Evolutionary conservation across 2,329 filamentous ascomycete genomes (phyloP).

Genomic region (Zarea fungicola): DNA sequence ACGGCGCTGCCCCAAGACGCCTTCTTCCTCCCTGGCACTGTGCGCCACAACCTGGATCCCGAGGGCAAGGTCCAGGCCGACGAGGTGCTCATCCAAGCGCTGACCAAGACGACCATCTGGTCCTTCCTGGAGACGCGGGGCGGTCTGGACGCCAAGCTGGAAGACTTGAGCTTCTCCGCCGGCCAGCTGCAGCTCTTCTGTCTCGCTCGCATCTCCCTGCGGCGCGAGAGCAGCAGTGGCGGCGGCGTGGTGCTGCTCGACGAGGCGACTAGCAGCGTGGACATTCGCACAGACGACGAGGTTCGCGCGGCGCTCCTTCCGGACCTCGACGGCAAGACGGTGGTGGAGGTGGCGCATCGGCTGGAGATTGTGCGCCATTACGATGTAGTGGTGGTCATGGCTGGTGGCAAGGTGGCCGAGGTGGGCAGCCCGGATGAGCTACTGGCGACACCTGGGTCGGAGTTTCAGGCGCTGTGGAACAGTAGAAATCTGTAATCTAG

Average conservation of each 20-base stretch:
- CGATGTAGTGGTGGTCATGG: slow-evolving; percentile 25
- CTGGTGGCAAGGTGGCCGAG: slow-evolving; percentile 23
- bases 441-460: slow-evolving; percentile 16
- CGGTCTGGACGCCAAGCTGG: slow-evolving; percentile 32
- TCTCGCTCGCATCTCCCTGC: slow-evolving; percentile 40
- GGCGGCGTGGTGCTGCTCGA: slow-evolving; percentile 28
- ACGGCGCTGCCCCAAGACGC: slow-evolving; percentile 46
- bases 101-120: slow-evolving; percentile 40
- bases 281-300: slow-evolving; percentile 23
- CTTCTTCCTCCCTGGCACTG: slow-evolving; percentile 37
- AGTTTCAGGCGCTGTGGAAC: slow-evolving; percentile 20
- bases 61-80: slow-evolving; percentile 26
- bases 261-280: slow-evolving; percentile 29
- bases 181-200: slow-evolving; percentile 45
- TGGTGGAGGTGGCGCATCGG: slow-evolving; percentile 26
- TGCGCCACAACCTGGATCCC: slow-evolving; percentile 45
- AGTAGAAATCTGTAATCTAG: slow-evolving; percentile 11
- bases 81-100: slow-evolving; percentile 33
- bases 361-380: slow-evolving; percentile 23
- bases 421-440: slow-evolving; percentile 22
- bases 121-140: slow-evolving; percentile 30
- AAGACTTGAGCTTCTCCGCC: slow-evolving; percentile 30
- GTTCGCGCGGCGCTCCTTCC: slow-evolving; percentile 19
- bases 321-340: slow-evolving; percentile 21
- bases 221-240: slow-evolving; percentile 14